Evolutionary conservation across 805 yeast genomes (phyloP).

Genomic region (Naumovozyma castellii): DNA sequence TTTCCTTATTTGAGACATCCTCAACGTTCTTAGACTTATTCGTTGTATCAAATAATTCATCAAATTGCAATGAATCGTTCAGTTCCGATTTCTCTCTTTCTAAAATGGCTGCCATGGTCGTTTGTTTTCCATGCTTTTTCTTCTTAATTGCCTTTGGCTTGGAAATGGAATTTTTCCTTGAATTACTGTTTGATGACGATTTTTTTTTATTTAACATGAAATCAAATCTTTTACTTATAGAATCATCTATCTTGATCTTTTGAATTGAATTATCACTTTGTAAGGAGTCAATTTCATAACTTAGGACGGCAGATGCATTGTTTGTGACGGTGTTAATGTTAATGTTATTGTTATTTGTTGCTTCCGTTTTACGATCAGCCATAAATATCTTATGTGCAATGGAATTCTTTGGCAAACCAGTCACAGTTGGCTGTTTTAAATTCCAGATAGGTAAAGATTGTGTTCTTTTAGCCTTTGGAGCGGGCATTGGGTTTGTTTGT

Average conservation of each 20-base stretch:
- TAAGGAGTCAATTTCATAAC: constrained; percentile 19
- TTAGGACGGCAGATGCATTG: constrained; percentile 2
- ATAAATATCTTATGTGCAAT: constrained; percentile 29
- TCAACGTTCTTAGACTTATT: neutral
- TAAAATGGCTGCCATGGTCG: constrained; percentile 2
- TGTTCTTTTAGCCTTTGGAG: constrained; percentile 39
- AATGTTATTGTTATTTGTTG: neutral
- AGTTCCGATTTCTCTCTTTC: neutral
- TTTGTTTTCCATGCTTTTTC: neutral
- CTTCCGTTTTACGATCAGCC: constrained; percentile 26
- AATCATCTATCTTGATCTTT: constrained; percentile 21
- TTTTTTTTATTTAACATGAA: constrained; percentile 26
- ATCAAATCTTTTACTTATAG: constrained; percentile 28
- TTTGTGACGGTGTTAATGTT: neutral
- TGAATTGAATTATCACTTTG: constrained; percentile 22
- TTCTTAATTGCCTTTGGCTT: neutral
- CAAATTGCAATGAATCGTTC: neutral
- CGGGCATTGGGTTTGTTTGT: constrained; percentile 35
- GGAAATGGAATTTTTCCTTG: neutral
- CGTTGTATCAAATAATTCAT: constrained; percentile 1
- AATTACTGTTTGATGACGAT: constrained; percentile 1
- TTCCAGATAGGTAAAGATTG: constrained; percentile 36
- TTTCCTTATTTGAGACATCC: constrained; percentile 3
- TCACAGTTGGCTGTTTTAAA: constrained; percentile 11
- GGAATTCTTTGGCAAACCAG: constrained; percentile 20